Base-by-base conservation (phyloP, 1,284 basidiomycete species). In the Sporisorium iseilematis-ciliati region DNA sequence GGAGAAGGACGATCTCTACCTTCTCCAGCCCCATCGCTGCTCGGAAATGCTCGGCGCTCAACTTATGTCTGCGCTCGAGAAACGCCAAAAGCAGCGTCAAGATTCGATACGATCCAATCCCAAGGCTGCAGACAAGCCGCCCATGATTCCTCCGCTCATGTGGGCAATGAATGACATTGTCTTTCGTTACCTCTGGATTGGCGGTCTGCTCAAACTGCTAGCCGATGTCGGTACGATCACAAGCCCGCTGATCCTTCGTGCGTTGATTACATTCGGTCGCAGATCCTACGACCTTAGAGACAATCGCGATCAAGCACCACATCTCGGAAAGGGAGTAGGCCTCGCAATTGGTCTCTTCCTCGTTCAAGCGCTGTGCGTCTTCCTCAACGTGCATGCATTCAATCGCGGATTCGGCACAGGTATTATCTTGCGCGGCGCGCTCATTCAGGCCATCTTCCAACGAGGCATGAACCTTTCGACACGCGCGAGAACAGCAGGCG, bases 201-300 rank as follows among this genome's bases (percentile, higher is more conserved):
- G 73, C 7, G 75, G 67, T 21, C 33, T 65, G 20, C 50, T 76
- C 50, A 76, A 76, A 33, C 57, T 76, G 31, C 38, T 71, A 7
- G 68, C 51, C 4, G 56, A 58, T 18, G 61, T 57, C 8, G 51
- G 56, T 26, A 53, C 62, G 50, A 77, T 76, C 49, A 77, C 75
- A 10, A 65, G 60, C n/a, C 75, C 75, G 18, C 65, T 77, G 25
- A 31, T 77, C n/a, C 51, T 76, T 20, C 63, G 73, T 35, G 90
- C 90, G 12, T 89, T 95, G 82, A 93, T 95, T 83, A 89, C 88
- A 40, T 95, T 94, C 85, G 90, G 90, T 1, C 88, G 89, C 0
- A 82, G 89, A 16, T 92, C 92, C 0, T 92, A 92, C 77, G 21
- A 65, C 75, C 16, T 89, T 89, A 0, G 82, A 72, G 89, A 49